Percentiles rank a stretch among this genome's conserved stretches.
phyloP scores from a whole-genome alignment of 1,284 basidiomycete genomes.

The Meira miltonrushii region DNA sequence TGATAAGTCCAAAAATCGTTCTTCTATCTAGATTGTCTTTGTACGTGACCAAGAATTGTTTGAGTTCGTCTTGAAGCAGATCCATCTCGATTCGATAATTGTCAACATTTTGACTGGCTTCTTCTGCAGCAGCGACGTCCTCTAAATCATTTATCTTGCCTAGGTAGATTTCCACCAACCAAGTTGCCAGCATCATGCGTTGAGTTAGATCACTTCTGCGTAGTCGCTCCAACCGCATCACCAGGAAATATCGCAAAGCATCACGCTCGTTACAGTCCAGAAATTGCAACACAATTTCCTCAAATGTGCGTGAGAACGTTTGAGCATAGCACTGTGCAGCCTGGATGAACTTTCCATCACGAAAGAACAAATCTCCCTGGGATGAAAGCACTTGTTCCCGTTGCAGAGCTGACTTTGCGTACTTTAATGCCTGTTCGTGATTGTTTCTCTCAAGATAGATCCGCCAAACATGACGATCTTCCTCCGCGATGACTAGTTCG shows the following conservation, averaged over 20 bases:
- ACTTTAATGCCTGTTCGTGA: conserved; percentile 71
- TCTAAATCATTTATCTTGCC: conserved; percentile 94
- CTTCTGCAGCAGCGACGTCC: conserved; percentile 70
- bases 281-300: conserved; percentile 86
- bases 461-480: conserved; percentile 91
- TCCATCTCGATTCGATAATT: conserved; percentile 74
- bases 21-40: conserved; percentile 75
- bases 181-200: conserved; percentile 95
- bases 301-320: conserved; percentile 67
- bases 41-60: conserved; percentile 86
- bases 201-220: conserved; percentile 78
- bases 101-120: conserved; percentile 74
- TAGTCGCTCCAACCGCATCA: conserved; percentile 76
- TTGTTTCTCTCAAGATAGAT: conserved; percentile 75
- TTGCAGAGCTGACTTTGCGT: conserved; percentile 77
- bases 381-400: conserved; percentile 75
- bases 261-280: conserved; percentile 87
- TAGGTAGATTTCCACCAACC: conserved; percentile 95
- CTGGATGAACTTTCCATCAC: conserved; percentile 75
- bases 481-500: conserved; percentile 78
- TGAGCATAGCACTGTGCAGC: conserved; percentile 82
- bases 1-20: conserved; percentile 85
- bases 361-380: conserved; percentile 80
- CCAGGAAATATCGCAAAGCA: conserved; percentile 81
- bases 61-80: conserved; percentile 85